Evolutionary conservation across 371 early-diverging fungal genomes (phyloP), one percentile per base, ranked within the genome.

Genomic region (Actinomortierella ambigua): DNA sequence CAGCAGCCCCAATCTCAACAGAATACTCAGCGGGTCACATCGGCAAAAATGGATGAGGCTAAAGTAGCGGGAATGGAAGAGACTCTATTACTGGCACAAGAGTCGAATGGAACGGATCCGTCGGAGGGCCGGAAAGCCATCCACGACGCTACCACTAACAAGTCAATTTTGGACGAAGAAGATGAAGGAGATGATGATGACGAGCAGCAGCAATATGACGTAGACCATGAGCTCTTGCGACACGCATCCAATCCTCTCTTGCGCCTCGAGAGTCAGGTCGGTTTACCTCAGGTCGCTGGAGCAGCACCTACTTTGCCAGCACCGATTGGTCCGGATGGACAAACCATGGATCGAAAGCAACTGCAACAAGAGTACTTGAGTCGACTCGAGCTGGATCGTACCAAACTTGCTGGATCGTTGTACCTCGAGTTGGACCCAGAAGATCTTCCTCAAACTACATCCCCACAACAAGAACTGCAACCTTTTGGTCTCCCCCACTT

Each of bases 221-320:
- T 6, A 4, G 7, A 34, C 4, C 7, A 34, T 6, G 34, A 34
- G 34, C 34, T 34, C 34, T 34, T 34, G 34, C 34, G 34, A 11
- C 4, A 11, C 34, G 34, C 34, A 11, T 9, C 22, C 2, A 57
- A 67, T n/a, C 67, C 75, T 6, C 26, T 67, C 17, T 28, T 52
- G 8, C 44, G 60, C 22, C 15, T 34, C 14, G 0, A 42, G 1
- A 57, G 63, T 0, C 75, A 73, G 42, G 18, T 66, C 3, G 26
- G 7, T 26, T 18, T 63, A 26, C 67, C 67, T 40, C 28, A 63
- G 17, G 63, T 53, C 17, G 67, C 73, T 8, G 73, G 73, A 28
- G 75, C 47, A 11, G 63, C 66, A 1, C 63, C 61, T 54, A 2
- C n/a, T 41, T 23, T 39, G 44, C 8, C 29, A 23, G 20, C 14